phyloP scores from a whole-genome alignment of 2,329 filamentous ascomycete genomes.

The Fusarium duplospermum region DNA sequence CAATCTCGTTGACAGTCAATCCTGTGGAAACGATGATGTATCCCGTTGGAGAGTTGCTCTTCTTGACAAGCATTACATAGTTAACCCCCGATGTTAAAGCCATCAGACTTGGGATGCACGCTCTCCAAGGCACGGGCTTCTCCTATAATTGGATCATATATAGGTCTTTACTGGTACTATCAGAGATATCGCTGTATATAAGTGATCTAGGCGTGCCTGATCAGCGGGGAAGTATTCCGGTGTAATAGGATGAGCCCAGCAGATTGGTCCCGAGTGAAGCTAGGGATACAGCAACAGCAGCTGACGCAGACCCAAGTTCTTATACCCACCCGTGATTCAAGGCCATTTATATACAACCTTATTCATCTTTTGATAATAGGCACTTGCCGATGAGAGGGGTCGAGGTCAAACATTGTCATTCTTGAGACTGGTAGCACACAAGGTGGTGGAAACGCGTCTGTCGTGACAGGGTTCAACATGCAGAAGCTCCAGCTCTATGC shows the following conservation, averaged over 20 bases:
- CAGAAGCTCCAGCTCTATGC: not conserved
- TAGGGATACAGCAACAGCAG: not conserved
- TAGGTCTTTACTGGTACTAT: not conserved
- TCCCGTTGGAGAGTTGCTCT: not conserved
- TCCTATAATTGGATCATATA: not conserved
- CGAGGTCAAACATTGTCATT: not conserved
- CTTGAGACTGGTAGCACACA: not conserved
- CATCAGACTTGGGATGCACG: not conserved
- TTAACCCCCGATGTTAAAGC: not conserved
- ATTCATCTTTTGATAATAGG: not conserved
- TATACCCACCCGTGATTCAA: not conserved
- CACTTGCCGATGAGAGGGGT: not conserved
- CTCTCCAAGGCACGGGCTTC: not conserved
- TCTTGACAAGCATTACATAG: not conserved
- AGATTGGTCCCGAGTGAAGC: not conserved
- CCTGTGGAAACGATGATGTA: not conserved
- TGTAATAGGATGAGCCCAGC: not conserved
- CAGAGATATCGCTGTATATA: not conserved
- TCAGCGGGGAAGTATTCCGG: not conserved
- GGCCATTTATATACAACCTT: not conserved
- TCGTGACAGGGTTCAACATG: not conserved
- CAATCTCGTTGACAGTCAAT: not conserved
- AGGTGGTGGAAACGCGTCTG: not conserved
- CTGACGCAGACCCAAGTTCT: not conserved
- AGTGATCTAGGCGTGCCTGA: not conserved